phyloP scores from a whole-genome alignment of 305 asterid species.

The Solanum hybrid region DNA sequence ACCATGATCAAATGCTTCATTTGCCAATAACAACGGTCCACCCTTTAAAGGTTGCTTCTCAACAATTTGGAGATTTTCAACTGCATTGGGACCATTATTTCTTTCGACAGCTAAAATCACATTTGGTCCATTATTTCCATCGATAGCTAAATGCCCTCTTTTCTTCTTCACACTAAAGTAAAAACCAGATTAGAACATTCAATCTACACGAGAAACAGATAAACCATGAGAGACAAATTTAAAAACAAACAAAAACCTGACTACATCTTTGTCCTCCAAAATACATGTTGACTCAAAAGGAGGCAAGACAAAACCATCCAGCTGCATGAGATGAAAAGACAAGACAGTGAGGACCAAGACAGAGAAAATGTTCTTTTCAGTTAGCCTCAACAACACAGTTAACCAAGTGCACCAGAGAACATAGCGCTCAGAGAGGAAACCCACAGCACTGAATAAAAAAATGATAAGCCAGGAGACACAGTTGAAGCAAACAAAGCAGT shows the following conservation, averaged over 20 bases:
- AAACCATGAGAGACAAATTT: not conserved
- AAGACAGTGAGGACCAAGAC: not conserved
- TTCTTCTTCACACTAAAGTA: conserved; percentile 61
- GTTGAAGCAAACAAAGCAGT: not conserved
- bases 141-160: conserved; percentile 26
- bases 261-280: conserved; percentile 44
- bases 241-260: conserved; percentile 37
- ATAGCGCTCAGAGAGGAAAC: not conserved
- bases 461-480: not conserved
- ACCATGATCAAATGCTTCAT: conserved; percentile 55
- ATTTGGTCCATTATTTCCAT: conserved; percentile 30
- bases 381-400: not conserved
- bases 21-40: conserved; percentile 55
- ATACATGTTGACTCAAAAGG: conserved; percentile 49
- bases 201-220: conserved; percentile 4
- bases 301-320: conserved; percentile 58
- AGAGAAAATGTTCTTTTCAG: not conserved
- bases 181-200: conserved; percentile 3
- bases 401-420: not conserved
- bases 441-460: not conserved
- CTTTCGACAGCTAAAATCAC: conserved; percentile 33
- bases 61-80: conserved; percentile 30
- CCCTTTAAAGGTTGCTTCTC: conserved; percentile 35
- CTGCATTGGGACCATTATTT: conserved; percentile 23
- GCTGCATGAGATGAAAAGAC: conserved; percentile 27